phyloP scores from a whole-genome alignment of 106 monocot species.

The Platanthera guangdongensis region DNA sequence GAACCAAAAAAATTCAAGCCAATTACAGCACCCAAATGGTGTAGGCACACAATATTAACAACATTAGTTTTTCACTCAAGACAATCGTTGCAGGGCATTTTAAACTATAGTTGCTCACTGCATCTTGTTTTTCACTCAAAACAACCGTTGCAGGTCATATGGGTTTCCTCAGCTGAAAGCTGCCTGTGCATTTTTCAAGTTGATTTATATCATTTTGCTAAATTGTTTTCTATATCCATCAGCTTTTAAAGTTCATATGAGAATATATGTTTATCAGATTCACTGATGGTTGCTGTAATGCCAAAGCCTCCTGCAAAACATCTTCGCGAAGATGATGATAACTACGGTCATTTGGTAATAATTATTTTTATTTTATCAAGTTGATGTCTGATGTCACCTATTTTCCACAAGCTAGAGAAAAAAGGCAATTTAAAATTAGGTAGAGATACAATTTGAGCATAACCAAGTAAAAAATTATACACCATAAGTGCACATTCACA shows the following conservation, averaged over 20 bases:
- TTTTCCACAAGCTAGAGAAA: neutral
- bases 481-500: too few species aligned
- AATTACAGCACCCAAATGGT: too few species aligned
- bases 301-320: slow-evolving; percentile 86
- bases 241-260: neutral
- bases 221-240: neutral
- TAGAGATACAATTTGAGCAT: too few species aligned
- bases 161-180: neutral
- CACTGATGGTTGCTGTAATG: slow-evolving; percentile 68
- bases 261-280: slow-evolving; percentile 34
- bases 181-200: neutral
- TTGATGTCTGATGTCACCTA: neutral
- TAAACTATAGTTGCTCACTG: too few species aligned
- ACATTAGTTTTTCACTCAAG: too few species aligned
- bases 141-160: neutral
- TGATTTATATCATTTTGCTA: neutral
- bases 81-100: too few species aligned
- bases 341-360: slow-evolving; percentile 67
- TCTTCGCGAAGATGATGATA: slow-evolving; percentile 64
- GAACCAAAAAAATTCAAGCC: too few species aligned
- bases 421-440: too few species aligned
- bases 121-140: too few species aligned
- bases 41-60: too few species aligned
- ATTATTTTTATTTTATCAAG: neutral
- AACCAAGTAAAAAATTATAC: too few species aligned